A percentile compares a stretch with the other conserved stretches of the same genome.
Conservation (phyloP, 2,329 filamentous ascomycete genomes). For the Pseudogymnoascus sp. region DNA sequence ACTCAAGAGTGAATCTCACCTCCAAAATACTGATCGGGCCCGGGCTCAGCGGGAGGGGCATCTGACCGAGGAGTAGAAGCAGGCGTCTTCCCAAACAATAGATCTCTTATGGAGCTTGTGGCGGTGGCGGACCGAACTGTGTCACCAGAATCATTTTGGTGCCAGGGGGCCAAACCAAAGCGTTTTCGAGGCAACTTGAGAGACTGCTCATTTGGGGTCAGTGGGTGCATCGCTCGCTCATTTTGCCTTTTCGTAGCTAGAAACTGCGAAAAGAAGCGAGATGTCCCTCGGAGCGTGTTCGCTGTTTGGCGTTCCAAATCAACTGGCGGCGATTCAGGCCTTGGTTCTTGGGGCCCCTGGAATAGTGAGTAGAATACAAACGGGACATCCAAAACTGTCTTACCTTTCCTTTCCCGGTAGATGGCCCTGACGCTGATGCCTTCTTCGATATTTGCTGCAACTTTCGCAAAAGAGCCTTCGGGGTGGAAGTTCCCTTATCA, state of each 20-base stretch:
- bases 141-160: conserved; percentile 23
- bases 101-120: conserved; percentile 24
- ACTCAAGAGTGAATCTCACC: background rate
- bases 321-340: background rate
- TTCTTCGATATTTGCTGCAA: background rate
- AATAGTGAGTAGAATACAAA: background rate
- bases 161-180: conserved; percentile 28
- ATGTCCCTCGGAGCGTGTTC: conserved; percentile 1
- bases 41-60: background rate
- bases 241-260: background rate
- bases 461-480: background rate
- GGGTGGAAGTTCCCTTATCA: background rate
- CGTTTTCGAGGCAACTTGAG: conserved; percentile 11
- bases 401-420: background rate
- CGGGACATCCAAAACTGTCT: background rate
- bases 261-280: background rate
- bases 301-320: background rate
- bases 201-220: conserved; percentile 13
- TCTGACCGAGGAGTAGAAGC: conserved; percentile 20
- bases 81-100: conserved; percentile 26
- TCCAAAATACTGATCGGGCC: background rate
- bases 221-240: conserved; percentile 1
- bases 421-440: background rate
- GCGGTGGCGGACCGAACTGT: conserved; percentile 22
- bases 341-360: background rate